Conservation (phyloP, 345 rosid species). For the Stellera chamaejasme region DNA sequence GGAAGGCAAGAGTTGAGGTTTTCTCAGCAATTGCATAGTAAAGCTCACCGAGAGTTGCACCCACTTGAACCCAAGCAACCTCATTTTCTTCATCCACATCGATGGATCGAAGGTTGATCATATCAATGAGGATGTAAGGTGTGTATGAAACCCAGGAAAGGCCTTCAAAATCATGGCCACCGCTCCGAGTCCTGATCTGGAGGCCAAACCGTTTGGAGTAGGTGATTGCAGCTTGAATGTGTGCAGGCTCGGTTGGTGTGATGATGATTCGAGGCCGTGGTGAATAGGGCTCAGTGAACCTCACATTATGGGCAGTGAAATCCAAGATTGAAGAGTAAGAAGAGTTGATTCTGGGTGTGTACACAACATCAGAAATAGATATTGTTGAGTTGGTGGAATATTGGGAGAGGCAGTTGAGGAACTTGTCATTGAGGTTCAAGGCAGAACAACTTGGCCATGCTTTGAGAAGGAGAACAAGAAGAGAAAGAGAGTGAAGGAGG, state of each 20-base stretch:
- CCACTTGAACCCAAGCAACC: too few species aligned
- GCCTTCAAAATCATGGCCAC: conserved; percentile 81
- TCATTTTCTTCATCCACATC: too few species aligned
- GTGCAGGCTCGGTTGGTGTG: conserved; percentile 42
- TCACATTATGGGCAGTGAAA: conserved; percentile 35
- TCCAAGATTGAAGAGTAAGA: conserved; percentile 39
- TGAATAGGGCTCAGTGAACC: conserved; percentile 43
- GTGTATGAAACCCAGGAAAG: conserved; percentile 2
- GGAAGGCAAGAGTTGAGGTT: too few species aligned
- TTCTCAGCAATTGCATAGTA: too few species aligned
- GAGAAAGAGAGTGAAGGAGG: too few species aligned
- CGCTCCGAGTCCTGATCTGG: conserved; percentile 53
- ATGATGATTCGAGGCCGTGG: conserved; percentile 51
- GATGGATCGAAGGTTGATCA: too few species aligned
- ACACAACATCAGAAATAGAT: conserved; percentile 1
- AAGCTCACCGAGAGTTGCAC: too few species aligned
- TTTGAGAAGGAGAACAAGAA: too few species aligned
- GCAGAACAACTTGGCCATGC: too few species aligned
- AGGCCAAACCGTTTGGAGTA: conserved; percentile 30
- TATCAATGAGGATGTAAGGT: conserved; percentile 35
- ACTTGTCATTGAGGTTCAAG: not conserved
- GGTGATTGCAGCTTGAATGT: conserved; percentile 49
- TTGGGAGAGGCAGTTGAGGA: conserved; percentile 37
- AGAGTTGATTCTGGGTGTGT: conserved; percentile 24
- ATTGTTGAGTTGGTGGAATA: conserved; percentile 22